Conservation (phyloP, 2,329 filamentous ascomycete genomes). For the Stylonectria norvegica region DNA sequence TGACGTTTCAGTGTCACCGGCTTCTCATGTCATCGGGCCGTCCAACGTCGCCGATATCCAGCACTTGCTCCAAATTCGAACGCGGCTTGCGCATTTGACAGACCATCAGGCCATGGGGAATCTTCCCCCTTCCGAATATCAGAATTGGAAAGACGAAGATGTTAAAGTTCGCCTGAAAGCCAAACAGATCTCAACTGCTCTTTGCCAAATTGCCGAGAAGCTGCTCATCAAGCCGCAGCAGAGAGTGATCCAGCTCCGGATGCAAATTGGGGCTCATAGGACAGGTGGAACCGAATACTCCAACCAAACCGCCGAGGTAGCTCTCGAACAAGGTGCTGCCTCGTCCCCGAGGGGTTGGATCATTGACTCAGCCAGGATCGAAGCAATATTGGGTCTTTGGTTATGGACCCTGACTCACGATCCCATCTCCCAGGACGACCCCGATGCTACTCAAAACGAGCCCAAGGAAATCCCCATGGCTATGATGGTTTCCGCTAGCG, state of each 20-base stretch:
- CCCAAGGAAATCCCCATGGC: background rate
- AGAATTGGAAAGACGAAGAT: slow-evolving; percentile 11
- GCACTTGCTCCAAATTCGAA: background rate
- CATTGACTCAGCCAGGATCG: slow-evolving; percentile 14
- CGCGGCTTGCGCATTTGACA: slow-evolving; percentile 10
- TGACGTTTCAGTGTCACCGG: too few relatives aligned
- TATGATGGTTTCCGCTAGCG: slow-evolving; percentile 8
- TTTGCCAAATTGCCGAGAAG: slow-evolving; percentile 6
- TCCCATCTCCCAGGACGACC: too few relatives aligned
- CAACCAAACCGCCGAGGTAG: background rate
- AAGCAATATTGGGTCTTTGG: slow-evolving; percentile 18
- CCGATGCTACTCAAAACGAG: background rate
- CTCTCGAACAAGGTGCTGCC: background rate
- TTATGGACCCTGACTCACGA: slow-evolving; percentile 12
- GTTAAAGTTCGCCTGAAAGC: slow-evolving; percentile 11
- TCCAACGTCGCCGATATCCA: too few relatives aligned
- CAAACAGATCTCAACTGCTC: slow-evolving; percentile 2
- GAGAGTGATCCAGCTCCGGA: background rate
- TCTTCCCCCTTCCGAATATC: background rate
- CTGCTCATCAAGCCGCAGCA: background rate
- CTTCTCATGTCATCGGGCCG: too few relatives aligned
- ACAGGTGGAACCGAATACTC: background rate
- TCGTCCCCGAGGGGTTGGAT: slow-evolving; percentile 7
- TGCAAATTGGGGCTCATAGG: background rate
- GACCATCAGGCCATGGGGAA: background rate